These are phyloP conservation scores for Oemleria cerasiformis DNA, from an alignment of 306 rosid genomes.

Conservation along the genomic window DNA sequence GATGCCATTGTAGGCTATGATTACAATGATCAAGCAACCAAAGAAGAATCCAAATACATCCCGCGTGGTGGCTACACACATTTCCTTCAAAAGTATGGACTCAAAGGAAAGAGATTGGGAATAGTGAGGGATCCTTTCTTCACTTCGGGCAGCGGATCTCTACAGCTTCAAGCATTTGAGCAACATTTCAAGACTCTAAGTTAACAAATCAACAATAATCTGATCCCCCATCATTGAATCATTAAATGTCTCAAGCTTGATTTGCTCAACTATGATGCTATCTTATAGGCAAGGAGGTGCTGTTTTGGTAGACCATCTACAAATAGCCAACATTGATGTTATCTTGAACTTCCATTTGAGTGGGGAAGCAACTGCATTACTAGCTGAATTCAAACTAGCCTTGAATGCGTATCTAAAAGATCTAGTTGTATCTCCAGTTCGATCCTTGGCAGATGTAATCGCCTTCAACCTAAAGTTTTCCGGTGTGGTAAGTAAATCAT, in stretches of 20 bases:
- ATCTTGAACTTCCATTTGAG: constrained; percentile 16
- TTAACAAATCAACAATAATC: no score
- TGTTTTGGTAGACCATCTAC: constrained; percentile 27
- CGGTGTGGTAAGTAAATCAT: constrained; percentile 25
- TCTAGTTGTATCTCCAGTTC: constrained; percentile 15
- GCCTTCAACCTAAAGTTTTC: constrained; percentile 26
- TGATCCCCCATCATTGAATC: no score
- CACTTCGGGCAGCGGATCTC: constrained; percentile 26
- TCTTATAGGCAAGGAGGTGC: constrained; percentile 30
- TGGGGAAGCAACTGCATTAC: constrained; percentile 22
- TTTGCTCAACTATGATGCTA: no score
- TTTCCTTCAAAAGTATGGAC: constrained; percentile 50
- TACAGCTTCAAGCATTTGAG: constrained; percentile 41
- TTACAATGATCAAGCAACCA: constrained; percentile 32
- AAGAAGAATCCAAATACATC: constrained; percentile 27
- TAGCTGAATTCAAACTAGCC: constrained; percentile 30
- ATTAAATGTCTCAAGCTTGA: no score
- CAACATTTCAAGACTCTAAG: constrained; percentile 23
- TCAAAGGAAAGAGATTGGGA: constrained; percentile 62
- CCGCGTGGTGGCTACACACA: constrained; percentile 36
- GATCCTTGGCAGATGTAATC: constrained; percentile 28
- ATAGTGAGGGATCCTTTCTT: constrained; percentile 54
- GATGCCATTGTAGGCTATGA: constrained; percentile 48
- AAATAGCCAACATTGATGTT: constrained; percentile 24
- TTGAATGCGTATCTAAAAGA: constrained; percentile 27